A percentile compares a stretch with the other conserved stretches of the same genome.
phyloP scores from a whole-genome alignment of 2,329 filamentous ascomycete genomes.

The Nigrospora sphaerica region DNA sequence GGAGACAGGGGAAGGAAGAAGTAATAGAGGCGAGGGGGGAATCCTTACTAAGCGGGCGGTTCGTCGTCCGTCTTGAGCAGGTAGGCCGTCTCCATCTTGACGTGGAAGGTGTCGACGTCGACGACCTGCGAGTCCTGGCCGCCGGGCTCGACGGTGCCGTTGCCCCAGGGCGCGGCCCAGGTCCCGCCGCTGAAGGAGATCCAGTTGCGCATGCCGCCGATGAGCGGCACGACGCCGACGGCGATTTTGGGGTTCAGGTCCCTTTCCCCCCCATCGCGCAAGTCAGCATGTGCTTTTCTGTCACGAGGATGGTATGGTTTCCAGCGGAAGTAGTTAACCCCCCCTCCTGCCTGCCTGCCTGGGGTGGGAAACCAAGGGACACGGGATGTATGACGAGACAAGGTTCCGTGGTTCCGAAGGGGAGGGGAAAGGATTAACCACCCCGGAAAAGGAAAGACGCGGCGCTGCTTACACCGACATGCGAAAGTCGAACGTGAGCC shows the following conservation, averaged over 20 bases:
- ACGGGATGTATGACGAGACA: no score
- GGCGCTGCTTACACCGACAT: constrained; percentile 31
- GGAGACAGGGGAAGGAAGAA: constrained; percentile 12
- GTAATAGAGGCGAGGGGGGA: neutral
- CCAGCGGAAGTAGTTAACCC: no score
- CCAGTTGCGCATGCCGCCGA: constrained; percentile 37
- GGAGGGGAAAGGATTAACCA: no score
- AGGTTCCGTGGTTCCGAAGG: no score
- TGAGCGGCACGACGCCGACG: constrained; percentile 28
- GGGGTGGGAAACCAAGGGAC: no score
- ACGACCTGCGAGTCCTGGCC: constrained; percentile 29
- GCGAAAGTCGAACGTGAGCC: constrained; percentile 41
- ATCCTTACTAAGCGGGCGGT: constrained; percentile 33
- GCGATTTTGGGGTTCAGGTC: constrained; percentile 33
- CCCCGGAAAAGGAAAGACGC: no score
- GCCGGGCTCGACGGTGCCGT: constrained; percentile 33
- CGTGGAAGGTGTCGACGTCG: constrained; percentile 16
- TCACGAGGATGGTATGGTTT: no score
- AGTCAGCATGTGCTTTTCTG: no score
- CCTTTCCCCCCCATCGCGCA: no score
- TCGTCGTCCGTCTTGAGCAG: constrained; percentile 40
- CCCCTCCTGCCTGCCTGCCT: no score
- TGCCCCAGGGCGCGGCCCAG: constrained; percentile 42
- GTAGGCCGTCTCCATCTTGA: constrained; percentile 38
- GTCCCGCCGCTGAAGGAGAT: constrained; percentile 38